Conservation (phyloP, 495 filamentous ascomycete species). For the Neurospora sp. region DNA sequence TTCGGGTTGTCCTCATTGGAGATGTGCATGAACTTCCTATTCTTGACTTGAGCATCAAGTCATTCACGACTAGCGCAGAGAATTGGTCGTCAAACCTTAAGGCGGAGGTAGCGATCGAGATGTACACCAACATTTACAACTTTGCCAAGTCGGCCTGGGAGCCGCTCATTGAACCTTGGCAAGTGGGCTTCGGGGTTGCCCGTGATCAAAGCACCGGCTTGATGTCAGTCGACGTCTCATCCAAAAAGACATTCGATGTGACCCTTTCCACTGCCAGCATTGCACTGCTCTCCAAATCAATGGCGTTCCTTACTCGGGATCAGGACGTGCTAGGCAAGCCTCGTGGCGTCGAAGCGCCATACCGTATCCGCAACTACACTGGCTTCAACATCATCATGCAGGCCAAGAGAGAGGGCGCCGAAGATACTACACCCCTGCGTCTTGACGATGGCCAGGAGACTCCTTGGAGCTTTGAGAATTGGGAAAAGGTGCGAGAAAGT, state of each 20-base stretch:
- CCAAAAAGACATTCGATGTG: constrained; percentile 80
- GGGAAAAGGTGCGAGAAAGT: constrained; percentile 86
- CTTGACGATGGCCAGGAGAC: constrained; percentile 81
- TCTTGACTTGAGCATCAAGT: constrained; percentile 87
- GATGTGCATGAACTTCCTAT: constrained; percentile 92
- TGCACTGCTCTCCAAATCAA: constrained; percentile 82
- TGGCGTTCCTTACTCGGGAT: constrained; percentile 77
- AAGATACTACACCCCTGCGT: constrained; percentile 55
- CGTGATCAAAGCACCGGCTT: constrained; percentile 65
- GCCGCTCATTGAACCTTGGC: constrained; percentile 92
- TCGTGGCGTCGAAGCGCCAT: constrained; percentile 82
- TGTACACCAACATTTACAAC: constrained; percentile 94
- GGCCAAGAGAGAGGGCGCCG: constrained; percentile 56
- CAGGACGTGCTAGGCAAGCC: constrained; percentile 94
- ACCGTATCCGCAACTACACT: constrained; percentile 88
- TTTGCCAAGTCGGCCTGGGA: constrained; percentile 99
- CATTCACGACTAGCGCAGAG: constrained; percentile 69
- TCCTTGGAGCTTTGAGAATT: constrained; percentile 94
- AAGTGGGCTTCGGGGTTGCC: constrained; percentile 80
- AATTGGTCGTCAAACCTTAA: constrained; percentile 87
- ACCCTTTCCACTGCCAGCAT: constrained; percentile 92
- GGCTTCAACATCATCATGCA: constrained; percentile 82
- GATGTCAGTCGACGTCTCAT: constrained; percentile 75
- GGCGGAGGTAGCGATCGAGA: constrained; percentile 81
- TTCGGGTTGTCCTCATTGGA: constrained; percentile 87